Percentiles rank a stretch among this genome's conserved stretches.
These are phyloP conservation scores for Moesziomyces parantarcticus DNA, from an alignment of 1,284 basidiomycete genomes.

Conservation along the genomic window DNA sequence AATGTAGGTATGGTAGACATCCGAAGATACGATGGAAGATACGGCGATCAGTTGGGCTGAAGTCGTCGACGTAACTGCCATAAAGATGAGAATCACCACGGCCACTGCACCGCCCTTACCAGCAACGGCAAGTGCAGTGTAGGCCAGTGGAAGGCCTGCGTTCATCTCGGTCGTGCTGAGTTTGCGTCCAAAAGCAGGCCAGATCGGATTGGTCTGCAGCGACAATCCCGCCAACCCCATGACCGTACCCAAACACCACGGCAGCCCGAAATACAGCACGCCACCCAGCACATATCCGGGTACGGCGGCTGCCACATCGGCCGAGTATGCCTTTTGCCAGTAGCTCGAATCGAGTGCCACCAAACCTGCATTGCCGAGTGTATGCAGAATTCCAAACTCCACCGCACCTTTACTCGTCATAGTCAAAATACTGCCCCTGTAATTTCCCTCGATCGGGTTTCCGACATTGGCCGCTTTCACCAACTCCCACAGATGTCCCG, in stretches of 20 bases:
- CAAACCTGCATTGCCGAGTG: slow-evolving; percentile 60
- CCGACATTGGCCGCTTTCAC: slow-evolving; percentile 26
- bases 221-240: slow-evolving; percentile 54
- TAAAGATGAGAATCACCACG: slow-evolving; percentile 59
- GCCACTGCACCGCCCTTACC: slow-evolving; percentile 62
- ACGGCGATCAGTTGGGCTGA: slow-evolving; percentile 62
- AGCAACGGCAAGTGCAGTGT: slow-evolving; percentile 51
- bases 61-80: slow-evolving; percentile 57
- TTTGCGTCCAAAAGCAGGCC: slow-evolving; percentile 52
- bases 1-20: slow-evolving; percentile 61
- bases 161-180: slow-evolving; percentile 44
- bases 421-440: slow-evolving; percentile 76
- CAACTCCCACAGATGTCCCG: slow-evolving; percentile 52
- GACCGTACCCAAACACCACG: slow-evolving; percentile 58
- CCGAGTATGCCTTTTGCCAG: slow-evolving; percentile 63
- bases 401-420: slow-evolving; percentile 82
- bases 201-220: slow-evolving; percentile 50
- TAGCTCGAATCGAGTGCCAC: slow-evolving; percentile 58
- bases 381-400: slow-evolving; percentile 60
- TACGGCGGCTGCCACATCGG: slow-evolving; percentile 54
- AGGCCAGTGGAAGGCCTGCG: slow-evolving; percentile 53
- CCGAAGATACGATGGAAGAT: slow-evolving; percentile 52
- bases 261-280: slow-evolving; percentile 63
- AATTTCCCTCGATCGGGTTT: slow-evolving; percentile 72
- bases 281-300: slow-evolving; percentile 61